These are phyloP conservation scores for Schizochytrium sp. DNA, from an alignment of 108 stramenopile species.

Conservation along the genomic window DNA sequence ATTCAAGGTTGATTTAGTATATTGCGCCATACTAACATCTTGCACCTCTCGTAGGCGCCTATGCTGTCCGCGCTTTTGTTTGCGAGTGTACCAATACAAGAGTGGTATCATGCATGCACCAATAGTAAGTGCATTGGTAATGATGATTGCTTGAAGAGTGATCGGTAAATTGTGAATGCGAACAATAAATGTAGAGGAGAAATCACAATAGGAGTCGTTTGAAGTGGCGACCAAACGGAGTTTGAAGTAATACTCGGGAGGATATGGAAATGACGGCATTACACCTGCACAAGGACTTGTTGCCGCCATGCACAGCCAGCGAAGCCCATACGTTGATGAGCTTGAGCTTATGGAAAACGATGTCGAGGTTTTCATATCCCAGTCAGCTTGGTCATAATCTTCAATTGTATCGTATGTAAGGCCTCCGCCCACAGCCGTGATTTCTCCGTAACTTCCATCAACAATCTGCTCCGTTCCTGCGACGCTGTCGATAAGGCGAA, in stretches of 20 bases:
- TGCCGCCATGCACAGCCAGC: conserved; percentile 45
- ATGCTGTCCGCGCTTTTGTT: conserved; percentile 21
- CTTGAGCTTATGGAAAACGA: background rate
- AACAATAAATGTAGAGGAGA: conserved; percentile 46
- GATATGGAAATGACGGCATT: conserved; percentile 26
- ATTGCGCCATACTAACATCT: background rate
- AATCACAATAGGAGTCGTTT: conserved; percentile 54
- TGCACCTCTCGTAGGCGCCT: conserved; percentile 10
- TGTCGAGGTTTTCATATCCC: background rate
- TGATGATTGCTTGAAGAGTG: conserved; percentile 45
- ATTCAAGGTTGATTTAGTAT: background rate
- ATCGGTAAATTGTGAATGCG: conserved; percentile 41
- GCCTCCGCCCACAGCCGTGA: conserved; percentile 13
- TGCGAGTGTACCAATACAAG: background rate
- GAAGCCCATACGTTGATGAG: background rate
- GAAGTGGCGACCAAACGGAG: conserved; percentile 5
- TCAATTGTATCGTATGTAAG: conserved; percentile 33
- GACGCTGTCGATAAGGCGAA: background rate
- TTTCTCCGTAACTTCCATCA: conserved; percentile 2
- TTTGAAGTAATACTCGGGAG: conserved; percentile 39
- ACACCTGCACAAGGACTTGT: conserved; percentile 25
- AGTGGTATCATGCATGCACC: background rate
- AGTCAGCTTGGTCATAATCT: background rate
- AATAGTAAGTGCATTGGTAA: conserved; percentile 29
- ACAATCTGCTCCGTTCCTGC: background rate